These are phyloP conservation scores for Jaminaea rosea DNA, from an alignment of 1,284 basidiomycete species.

Conservation along the genomic window DNA sequence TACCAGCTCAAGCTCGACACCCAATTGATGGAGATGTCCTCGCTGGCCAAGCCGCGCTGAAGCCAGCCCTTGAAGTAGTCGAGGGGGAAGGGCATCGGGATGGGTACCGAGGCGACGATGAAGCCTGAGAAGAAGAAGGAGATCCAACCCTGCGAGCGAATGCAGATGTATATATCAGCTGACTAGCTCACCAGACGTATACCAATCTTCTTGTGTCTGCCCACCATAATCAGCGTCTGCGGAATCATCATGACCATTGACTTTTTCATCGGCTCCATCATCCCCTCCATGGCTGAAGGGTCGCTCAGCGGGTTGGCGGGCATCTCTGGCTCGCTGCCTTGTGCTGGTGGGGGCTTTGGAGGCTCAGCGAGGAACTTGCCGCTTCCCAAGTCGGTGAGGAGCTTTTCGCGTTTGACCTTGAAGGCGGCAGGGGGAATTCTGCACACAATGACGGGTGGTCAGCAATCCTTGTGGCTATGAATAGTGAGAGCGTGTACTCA, in stretches of 20 bases:
- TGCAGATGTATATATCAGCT: too few relatives aligned
- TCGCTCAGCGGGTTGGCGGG: conserved; percentile 62
- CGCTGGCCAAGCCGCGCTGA: conserved; percentile 87
- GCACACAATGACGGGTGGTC: too few relatives aligned
- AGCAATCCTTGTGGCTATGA: too few relatives aligned
- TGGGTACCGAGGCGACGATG: conserved; percentile 52
- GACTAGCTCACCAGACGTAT: too few relatives aligned
- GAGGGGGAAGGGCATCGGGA: conserved; percentile 92
- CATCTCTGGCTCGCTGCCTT: conserved; percentile 40
- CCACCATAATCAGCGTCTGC: conserved; percentile 91
- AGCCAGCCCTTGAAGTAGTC: conserved; percentile 99
- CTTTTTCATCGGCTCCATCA: conserved; percentile 99
- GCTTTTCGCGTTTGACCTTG: conserved; percentile 23
- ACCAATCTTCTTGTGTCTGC: too few relatives aligned
- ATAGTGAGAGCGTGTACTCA: too few relatives aligned
- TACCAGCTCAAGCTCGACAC: conserved; percentile 98
- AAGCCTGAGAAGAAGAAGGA: conserved; percentile 99
- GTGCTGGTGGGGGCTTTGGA: neutral
- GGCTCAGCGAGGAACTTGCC: conserved; percentile 26
- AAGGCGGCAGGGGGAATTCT: conserved; percentile 34
- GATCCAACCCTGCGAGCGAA: too few relatives aligned
- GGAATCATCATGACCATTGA: conserved; percentile 66
- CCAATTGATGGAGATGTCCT: conserved; percentile 97
- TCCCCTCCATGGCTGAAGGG: conserved; percentile 85
- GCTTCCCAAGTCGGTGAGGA: conserved; percentile 25